phyloP scores from a whole-genome alignment of 2,329 filamentous ascomycete genomes.

The Lasiodiplodia sp. region DNA sequence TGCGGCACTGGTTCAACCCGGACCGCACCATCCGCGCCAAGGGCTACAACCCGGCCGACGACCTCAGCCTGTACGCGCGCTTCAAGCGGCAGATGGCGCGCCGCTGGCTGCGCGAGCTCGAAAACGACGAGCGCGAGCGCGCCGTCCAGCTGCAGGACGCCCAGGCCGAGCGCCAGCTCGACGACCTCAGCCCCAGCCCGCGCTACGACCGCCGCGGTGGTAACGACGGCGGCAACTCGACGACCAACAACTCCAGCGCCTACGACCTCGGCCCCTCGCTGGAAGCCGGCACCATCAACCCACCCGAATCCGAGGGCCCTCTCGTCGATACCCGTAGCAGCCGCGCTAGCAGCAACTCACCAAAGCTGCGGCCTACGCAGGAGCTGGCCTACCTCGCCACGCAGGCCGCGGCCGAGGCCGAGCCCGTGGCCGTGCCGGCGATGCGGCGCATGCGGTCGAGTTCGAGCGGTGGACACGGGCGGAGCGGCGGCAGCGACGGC shows the following conservation, averaged over 20 bases:
- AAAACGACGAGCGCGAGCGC: not conserved
- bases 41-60: constrained; percentile 44
- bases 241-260: not conserved
- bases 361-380: not conserved
- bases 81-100: constrained; percentile 49
- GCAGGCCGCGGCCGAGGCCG: constrained; percentile 13
- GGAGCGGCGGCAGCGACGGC: not conserved
- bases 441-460: constrained; percentile 15
- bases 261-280: constrained; percentile 4
- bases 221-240: not conserved
- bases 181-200: not conserved
- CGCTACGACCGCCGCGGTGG: not conserved
- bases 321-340: not conserved
- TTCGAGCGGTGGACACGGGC: not conserved
- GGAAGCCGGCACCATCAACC: not conserved
- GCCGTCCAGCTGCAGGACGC: not conserved
- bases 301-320: not conserved
- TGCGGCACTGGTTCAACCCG: constrained; percentile 55
- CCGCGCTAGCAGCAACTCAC: not conserved
- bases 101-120: constrained; percentile 48
- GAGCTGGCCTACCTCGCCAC: constrained; percentile 11
- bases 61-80: constrained; percentile 49
- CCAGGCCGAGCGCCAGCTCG: not conserved
- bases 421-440: constrained; percentile 3
- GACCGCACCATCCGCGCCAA: constrained; percentile 49